These are phyloP conservation scores for Yamadazyma spencermartinsiae DNA, from an alignment of 1,139 yeast species.

Conservation along the genomic window DNA sequence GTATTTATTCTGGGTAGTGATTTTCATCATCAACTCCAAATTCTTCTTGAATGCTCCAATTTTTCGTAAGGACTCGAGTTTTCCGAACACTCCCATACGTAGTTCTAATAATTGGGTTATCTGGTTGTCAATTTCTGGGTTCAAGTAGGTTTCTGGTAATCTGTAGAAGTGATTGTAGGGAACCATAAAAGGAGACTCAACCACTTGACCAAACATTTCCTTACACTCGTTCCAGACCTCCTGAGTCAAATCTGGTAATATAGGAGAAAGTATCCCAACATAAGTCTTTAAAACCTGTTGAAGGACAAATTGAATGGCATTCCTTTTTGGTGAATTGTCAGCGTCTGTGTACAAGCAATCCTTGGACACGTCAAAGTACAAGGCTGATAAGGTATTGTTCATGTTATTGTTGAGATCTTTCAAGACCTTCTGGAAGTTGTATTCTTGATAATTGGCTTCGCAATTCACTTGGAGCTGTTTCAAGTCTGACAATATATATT, in stretches of 20 bases:
- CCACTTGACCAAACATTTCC: constrained; percentile 25
- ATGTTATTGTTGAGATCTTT: constrained; percentile 69
- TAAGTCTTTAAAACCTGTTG: constrained; percentile 61
- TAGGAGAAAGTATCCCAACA: constrained; percentile 70
- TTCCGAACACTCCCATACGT: constrained; percentile 49
- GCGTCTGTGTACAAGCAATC: constrained; percentile 81
- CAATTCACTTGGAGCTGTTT: constrained; percentile 46
- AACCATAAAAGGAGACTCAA: constrained; percentile 54
- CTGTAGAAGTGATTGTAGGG: constrained; percentile 29
- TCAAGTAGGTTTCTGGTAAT: constrained; percentile 27
- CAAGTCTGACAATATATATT: constrained; percentile 59
- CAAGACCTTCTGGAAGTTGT: constrained; percentile 66
- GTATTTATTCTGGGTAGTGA: constrained; percentile 21
- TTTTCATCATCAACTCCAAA: constrained; percentile 49
- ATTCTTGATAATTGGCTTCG: constrained; percentile 48
- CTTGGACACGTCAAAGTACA: constrained; percentile 84
- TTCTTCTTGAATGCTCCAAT: constrained; percentile 56
- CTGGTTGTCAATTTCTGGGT: constrained; percentile 33
- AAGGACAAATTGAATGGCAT: constrained; percentile 72
- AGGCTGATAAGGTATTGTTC: constrained; percentile 74
- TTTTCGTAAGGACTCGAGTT: constrained; percentile 33
- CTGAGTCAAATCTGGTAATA: constrained; percentile 80
- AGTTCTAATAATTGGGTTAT: constrained; percentile 47
- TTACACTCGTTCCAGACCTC: constrained; percentile 77
- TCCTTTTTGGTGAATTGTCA: constrained; percentile 48